Evolutionary conservation across 768 basidiomycete genomes (phyloP).

Genomic region (Phlegmacium glaucopus): DNA sequence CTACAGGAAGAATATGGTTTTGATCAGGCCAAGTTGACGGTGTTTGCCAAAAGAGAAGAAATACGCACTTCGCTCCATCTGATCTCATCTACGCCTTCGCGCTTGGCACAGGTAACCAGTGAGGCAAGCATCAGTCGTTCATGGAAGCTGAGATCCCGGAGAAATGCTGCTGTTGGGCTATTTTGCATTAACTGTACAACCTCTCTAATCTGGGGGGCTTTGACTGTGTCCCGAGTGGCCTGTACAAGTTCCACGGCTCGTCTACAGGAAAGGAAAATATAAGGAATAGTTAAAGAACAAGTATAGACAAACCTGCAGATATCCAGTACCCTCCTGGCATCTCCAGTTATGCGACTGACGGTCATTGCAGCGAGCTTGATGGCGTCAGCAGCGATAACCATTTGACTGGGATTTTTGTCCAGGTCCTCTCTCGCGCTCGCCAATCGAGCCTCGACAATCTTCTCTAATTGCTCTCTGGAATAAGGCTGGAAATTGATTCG

Average conservation of each 20-base stretch:
- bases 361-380: conserved; percentile 81
- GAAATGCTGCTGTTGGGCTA: conserved; percentile 82
- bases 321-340: conserved; percentile 90
- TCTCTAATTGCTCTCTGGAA: conserved; percentile 67
- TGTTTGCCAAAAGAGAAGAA: neutral
- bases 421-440: conserved; percentile 52
- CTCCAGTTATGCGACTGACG: conserved; percentile 77
- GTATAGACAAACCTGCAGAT: conserved; percentile 67
- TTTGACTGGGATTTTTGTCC: conserved; percentile 27
- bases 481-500: conserved; percentile 94
- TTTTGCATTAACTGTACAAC: conserved; percentile 88
- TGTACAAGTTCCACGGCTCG: conserved; percentile 82
- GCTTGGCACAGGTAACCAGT: conserved; percentile 74
- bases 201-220: conserved; percentile 67
- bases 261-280: conserved; percentile 30
- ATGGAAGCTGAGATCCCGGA: conserved; percentile 81
- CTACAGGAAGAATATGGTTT: conserved; percentile 27
- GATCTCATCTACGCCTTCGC: conserved; percentile 86
- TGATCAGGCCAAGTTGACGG: no score
- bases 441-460: conserved; percentile 85
- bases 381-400: conserved; percentile 63
- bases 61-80: conserved; percentile 72
- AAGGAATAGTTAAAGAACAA: neutral
- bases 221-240: conserved; percentile 46
- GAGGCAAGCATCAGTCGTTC: conserved; percentile 87